Conservation (phyloP, 441 rosid species). For the Pelargonium cotyledonis region DNA sequence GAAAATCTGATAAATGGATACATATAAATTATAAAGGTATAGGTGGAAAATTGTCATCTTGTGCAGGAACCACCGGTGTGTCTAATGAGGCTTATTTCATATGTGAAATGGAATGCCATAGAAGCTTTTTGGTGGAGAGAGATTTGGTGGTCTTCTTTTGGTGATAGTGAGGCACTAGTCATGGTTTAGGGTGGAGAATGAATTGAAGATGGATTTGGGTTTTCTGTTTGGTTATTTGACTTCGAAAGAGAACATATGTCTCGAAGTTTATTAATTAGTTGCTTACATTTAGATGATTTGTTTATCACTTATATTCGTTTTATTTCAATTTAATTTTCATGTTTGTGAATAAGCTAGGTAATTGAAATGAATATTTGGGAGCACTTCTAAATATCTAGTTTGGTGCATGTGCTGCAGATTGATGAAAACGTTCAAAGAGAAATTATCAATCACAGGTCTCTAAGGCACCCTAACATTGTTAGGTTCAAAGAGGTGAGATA, state of each 20-base stretch:
- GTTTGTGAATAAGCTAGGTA: neutral
- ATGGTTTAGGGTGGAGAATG: neutral
- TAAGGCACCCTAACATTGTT: conserved; percentile 62
- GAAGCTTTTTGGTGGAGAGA: neutral
- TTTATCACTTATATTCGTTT: neutral
- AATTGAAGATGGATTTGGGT: neutral
- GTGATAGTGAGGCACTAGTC: neutral
- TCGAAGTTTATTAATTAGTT: neutral
- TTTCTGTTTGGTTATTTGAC: neutral
- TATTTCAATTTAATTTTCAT: neutral
- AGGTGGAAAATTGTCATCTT: neutral
- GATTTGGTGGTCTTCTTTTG: neutral
- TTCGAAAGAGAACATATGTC: neutral
- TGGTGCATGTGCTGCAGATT: conserved; percentile 36
- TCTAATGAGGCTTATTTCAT: neutral
- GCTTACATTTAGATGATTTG: neutral
- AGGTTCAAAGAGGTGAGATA: conserved; percentile 56
- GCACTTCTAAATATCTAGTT: conserved; percentile 6
- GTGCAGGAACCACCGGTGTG: neutral
- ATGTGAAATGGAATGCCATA: neutral
- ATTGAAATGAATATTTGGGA: neutral
- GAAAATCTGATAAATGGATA: neutral
- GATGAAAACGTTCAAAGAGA: conserved; percentile 66
- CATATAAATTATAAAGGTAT: neutral
- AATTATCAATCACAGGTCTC: conserved; percentile 57